phyloP scores from a whole-genome alignment of 768 basidiomycete genomes.

The Lactarius deliciosus region DNA sequence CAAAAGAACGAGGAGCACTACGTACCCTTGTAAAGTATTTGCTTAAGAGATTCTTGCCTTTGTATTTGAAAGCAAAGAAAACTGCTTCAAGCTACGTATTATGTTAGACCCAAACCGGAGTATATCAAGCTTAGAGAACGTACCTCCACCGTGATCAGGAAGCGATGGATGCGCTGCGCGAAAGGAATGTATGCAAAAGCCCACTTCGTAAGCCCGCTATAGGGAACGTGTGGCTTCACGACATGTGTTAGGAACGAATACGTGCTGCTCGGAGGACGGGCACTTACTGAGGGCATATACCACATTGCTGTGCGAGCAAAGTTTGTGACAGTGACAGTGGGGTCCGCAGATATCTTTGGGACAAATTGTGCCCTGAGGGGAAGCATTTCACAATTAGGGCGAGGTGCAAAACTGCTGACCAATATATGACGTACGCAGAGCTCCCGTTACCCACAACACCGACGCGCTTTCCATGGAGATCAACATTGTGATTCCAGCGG shows the following conservation, averaged over 20 bases:
- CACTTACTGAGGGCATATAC: conserved; percentile 48
- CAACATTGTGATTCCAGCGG: conserved; percentile 53
- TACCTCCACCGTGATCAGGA: conserved; percentile 47
- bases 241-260: background rate
- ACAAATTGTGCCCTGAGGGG: conserved; percentile 45
- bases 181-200: conserved; percentile 53
- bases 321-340: conserved; percentile 50
- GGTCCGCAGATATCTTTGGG: conserved; percentile 50
- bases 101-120: background rate
- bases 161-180: conserved; percentile 46
- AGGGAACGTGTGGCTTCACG: conserved; percentile 36
- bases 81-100: background rate
- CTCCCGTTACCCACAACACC: conserved; percentile 65
- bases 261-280: background rate
- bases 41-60: conserved; percentile 10
- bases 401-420: background rate
- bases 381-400: background rate
- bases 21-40: conserved; percentile 4
- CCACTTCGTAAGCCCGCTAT: conserved; percentile 48
- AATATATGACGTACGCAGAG: conserved; percentile 42
- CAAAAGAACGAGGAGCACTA: background rate
- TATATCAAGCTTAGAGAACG: conserved; percentile 16
- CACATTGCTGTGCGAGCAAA: conserved; percentile 58
- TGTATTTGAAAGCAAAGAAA: conserved; percentile 3
- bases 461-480: conserved; percentile 51